These are phyloP conservation scores for Salinomyces thailandicus DNA, from an alignment of 2,329 filamentous ascomycete species.

Conservation along the genomic window DNA sequence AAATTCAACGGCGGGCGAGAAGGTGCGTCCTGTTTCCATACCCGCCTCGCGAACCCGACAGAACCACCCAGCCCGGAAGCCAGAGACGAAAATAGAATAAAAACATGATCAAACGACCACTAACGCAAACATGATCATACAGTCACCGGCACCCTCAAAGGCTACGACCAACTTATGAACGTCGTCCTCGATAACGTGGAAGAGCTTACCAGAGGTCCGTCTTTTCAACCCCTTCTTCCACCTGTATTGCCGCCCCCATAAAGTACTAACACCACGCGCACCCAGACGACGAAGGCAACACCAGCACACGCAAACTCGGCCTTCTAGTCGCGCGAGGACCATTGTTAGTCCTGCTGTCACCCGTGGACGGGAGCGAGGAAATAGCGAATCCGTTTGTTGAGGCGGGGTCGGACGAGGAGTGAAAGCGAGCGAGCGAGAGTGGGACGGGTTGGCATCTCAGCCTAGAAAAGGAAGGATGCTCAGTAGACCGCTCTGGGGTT, in stretches of 20 bases:
- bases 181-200: constrained; percentile 89
- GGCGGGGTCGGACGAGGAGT: constrained; percentile 42
- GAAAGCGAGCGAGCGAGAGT: no score
- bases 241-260: no score
- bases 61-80: no score
- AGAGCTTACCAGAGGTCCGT: constrained; percentile 73
- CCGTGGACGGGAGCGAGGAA: constrained; percentile 86
- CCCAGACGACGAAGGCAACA: constrained; percentile 85
- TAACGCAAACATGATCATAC: constrained; percentile 3
- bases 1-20: constrained; percentile 95
- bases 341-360: constrained; percentile 82
- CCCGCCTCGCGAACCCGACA: no score
- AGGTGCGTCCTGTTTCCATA: no score
- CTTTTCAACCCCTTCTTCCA: no score
- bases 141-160: constrained; percentile 86
- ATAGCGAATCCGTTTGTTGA: constrained; percentile 89
- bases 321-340: constrained; percentile 87
- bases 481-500: no score
- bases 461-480: no score
- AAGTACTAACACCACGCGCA: constrained; percentile 6
- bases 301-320: constrained; percentile 67
- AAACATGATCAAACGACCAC: background rate
- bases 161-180: constrained; percentile 97
- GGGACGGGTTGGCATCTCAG: no score
- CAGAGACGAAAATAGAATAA: no score